These are phyloP conservation scores for Pterocarpus macrocarpus DNA, from an alignment of 306 rosid species.

Conservation along the genomic window DNA sequence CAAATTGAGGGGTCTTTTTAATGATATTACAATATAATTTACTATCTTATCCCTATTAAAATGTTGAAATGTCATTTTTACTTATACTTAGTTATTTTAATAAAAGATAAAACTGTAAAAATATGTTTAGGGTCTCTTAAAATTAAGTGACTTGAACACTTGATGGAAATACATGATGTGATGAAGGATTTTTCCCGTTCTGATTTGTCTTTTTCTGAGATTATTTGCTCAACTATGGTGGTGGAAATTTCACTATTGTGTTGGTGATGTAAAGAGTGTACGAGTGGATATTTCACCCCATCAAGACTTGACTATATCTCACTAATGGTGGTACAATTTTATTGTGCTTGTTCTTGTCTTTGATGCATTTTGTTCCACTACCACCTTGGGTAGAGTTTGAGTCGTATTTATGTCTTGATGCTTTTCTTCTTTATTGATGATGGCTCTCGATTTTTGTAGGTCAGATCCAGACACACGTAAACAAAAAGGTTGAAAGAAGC, in stretches of 20 bases:
- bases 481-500: slow-evolving; percentile 64
- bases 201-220: neutral
- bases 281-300: too few relatives aligned
- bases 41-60: too few relatives aligned
- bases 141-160: neutral
- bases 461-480: slow-evolving; percentile 47
- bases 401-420: neutral
- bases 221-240: too few relatives aligned
- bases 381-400: slow-evolving; percentile 18
- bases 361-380: slow-evolving; percentile 8
- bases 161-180: slow-evolving; percentile 10
- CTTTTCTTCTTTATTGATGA: slow-evolving; percentile 34
- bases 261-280: neutral
- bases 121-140: neutral
- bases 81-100: too few relatives aligned
- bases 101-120: too few relatives aligned
- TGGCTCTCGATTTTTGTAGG: slow-evolving; percentile 58
- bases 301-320: too few relatives aligned
- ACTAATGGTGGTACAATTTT: neutral
- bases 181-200: neutral
- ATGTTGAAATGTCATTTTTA: too few relatives aligned
- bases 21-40: too few relatives aligned
- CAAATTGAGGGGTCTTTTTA: too few relatives aligned
- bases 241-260: too few relatives aligned
- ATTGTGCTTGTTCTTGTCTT: neutral